Evolutionary conservation across 768 basidiomycete species (phyloP).

Genomic region (Leccinum boreale): DNA sequence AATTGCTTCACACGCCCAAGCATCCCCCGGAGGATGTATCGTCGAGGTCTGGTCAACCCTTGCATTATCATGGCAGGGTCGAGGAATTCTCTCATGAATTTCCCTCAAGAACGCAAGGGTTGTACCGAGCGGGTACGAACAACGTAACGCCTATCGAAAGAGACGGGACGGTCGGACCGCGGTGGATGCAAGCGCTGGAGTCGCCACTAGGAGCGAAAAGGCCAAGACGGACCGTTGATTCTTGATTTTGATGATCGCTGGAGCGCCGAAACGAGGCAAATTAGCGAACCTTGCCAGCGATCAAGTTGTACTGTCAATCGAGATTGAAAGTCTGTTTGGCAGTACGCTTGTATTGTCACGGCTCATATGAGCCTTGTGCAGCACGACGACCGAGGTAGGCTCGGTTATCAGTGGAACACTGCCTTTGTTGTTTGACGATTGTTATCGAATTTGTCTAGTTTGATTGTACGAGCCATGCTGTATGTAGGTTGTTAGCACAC

Average conservation of each 20-base stretch:
- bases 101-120: constrained; percentile 13
- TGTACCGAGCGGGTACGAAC: constrained; percentile 22
- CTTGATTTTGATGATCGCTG: constrained; percentile 4
- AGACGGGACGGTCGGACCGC: constrained; percentile 14
- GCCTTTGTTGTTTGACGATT: constrained; percentile 3
- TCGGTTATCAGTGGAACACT: background rate
- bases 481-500: constrained; percentile 10
- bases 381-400: background rate
- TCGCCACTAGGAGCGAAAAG: constrained; percentile 30
- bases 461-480: background rate
- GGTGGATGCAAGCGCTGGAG: constrained; percentile 26
- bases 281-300: background rate
- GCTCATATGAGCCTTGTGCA: background rate
- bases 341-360: background rate
- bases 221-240: constrained; percentile 16
- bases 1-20: constrained; percentile 54
- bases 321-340: background rate
- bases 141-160: constrained; percentile 58
- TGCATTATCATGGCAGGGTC: constrained; percentile 13
- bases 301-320: background rate
- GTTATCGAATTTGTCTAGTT: background rate
- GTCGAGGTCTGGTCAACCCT: constrained; percentile 7
- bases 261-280: background rate
- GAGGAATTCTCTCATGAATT: constrained; percentile 21
- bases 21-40: constrained; percentile 26